Evolutionary conservation across 371 early-diverging fungal genomes (phyloP).

Genomic region (Mucor velutinosus): DNA sequence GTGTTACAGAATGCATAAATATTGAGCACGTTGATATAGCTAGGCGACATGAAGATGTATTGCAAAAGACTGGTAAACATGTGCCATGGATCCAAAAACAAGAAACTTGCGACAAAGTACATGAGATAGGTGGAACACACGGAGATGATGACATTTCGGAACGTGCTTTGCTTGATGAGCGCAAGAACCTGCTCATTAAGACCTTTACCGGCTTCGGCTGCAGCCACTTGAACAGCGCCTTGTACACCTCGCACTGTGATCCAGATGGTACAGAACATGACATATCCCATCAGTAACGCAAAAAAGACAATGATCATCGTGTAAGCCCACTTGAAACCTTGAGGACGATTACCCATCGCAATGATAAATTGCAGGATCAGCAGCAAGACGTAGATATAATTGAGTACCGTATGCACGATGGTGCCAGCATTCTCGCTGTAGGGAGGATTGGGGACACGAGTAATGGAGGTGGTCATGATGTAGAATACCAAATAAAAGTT

Average conservation of each 20-base stretch:
- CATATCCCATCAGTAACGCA: constrained; percentile 59
- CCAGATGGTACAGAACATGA: constrained; percentile 61
- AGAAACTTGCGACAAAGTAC: constrained; percentile 64
- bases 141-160: constrained; percentile 65
- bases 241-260: constrained; percentile 51
- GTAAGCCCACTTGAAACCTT: constrained; percentile 56
- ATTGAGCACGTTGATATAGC: constrained; percentile 85
- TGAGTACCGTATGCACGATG: constrained; percentile 30
- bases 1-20: constrained; percentile 94
- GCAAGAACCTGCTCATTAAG: constrained; percentile 13
- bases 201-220: background rate
- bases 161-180: constrained; percentile 33
- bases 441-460: constrained; percentile 13
- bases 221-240: constrained; percentile 30
- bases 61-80: constrained; percentile 89
- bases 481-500: constrained; percentile 79
- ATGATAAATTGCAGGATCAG: constrained; percentile 63
- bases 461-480: constrained; percentile 53
- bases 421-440: constrained; percentile 18
- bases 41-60: constrained; percentile 85
- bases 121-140: constrained; percentile 68
- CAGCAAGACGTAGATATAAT: constrained; percentile 54
- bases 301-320: constrained; percentile 49
- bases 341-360: constrained; percentile 78
- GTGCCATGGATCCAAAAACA: constrained; percentile 88